phyloP scores from a whole-genome alignment of 768 basidiomycete species.

The Lactarius psammicola region DNA sequence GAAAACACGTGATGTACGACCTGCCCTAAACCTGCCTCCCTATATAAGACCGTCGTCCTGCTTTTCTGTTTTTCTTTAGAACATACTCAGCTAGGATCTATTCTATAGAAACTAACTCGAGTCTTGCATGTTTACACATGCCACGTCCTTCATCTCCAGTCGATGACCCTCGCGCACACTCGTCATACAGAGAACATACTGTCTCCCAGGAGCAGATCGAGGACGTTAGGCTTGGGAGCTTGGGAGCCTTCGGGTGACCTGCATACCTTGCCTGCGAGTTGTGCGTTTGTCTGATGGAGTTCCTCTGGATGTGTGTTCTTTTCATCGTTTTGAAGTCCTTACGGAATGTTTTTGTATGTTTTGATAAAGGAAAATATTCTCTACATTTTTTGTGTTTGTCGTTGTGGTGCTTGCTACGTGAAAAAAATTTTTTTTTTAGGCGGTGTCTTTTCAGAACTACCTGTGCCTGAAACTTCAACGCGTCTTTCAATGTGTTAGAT shows the following conservation, averaged over 20 bases:
- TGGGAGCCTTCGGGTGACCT: slow-evolving; percentile 32
- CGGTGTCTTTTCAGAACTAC: too few relatives aligned
- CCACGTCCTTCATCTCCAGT: slow-evolving; percentile 43
- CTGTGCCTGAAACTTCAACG: too few relatives aligned
- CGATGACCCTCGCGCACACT: slow-evolving; percentile 40
- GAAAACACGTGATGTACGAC: slow-evolving; percentile 10
- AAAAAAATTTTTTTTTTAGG: too few relatives aligned
- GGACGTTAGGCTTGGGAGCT: slow-evolving; percentile 38
- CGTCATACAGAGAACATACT: slow-evolving; percentile 44
- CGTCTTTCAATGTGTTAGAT: too few relatives aligned
- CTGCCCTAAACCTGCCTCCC: slow-evolving; percentile 15
- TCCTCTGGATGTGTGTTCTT: background rate
- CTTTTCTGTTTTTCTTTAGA: slow-evolving; percentile 35
- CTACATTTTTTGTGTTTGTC: background rate
- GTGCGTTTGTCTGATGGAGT: slow-evolving; percentile 45
- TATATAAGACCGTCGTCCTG: slow-evolving; percentile 16
- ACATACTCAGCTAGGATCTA: slow-evolving; percentile 46
- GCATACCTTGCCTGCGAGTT: slow-evolving; percentile 38
- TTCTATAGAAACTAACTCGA: slow-evolving; percentile 45
- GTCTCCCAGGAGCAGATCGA: slow-evolving; percentile 35
- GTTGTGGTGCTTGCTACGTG: too few relatives aligned
- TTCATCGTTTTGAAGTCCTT: background rate
- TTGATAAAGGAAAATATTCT: background rate
- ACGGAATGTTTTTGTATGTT: background rate
- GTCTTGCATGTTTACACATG: slow-evolving; percentile 47